Evolutionary conservation across 2,329 filamentous ascomycete genomes (phyloP), one percentile per base, ranked within the genome.

Genomic region (Aspergillus ochraceoroseus): DNA sequence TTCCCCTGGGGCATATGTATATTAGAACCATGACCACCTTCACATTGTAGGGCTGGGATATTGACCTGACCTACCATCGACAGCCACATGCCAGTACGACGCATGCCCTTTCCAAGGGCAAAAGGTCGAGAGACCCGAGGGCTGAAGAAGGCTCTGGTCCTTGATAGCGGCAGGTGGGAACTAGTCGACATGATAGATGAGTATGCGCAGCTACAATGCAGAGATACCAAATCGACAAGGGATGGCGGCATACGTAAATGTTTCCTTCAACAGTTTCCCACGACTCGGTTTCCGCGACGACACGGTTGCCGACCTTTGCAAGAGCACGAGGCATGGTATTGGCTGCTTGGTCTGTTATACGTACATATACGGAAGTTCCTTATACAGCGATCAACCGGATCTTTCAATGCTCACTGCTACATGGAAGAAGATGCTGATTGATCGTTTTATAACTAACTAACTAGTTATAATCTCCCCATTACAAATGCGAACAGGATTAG

Each of bases 21-120:
- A 14, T 49, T 17, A 31, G 25, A 19, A 35, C 25, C 2, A 23
- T n/a, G 13, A n/a, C 5, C 18, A 22, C 18, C 12, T 44, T 17
- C 36, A 12, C n/a, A n/a, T 9, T 3, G 14, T 12, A 3, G 12
- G 5, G 28, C 7, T 18, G 7, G 9, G 8, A 3, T 6, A 8
- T 6, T 2, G 18, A 4, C 43, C n/a, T n/a, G n/a, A n/a, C 59
- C 38, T 43, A 70, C 71, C 70, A 35, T 71, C 70, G 7, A 71
- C 64, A 7, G 65, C 70, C 40, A 80, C 58, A 14, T 67, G 73
- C 56, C 79, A 79, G 55, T 80, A 80, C 29, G 65, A 72, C 3
- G 76, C 75, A 19, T 70, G 64, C 2, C 76, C 76, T 55, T 79
- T 80, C 74, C 75, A 79, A 0, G 70, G 68, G 41, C 76, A 80